These are phyloP conservation scores for Skeletonema marinoi DNA, from an alignment of 108 stramenopile genomes.

Conservation along the genomic window DNA sequence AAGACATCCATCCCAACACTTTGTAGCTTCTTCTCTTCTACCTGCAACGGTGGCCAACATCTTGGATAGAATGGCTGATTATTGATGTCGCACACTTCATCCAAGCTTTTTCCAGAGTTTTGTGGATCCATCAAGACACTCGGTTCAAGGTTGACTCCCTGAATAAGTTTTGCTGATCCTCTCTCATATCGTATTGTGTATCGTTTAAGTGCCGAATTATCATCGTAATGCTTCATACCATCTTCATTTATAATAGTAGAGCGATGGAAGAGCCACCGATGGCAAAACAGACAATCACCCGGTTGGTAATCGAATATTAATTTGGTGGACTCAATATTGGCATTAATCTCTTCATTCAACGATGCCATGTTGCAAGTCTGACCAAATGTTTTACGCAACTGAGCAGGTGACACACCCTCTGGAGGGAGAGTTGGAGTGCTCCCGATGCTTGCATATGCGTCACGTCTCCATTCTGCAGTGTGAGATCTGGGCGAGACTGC, in stretches of 20 bases:
- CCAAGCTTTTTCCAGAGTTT: conserved; percentile 25
- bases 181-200: conserved; percentile 44
- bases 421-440: conserved; percentile 20
- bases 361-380: conserved; percentile 13
- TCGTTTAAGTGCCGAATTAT: conserved; percentile 16
- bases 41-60: conserved; percentile 10
- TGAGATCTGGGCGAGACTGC: conserved; percentile 31
- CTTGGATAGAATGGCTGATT: conserved; percentile 18
- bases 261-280: conserved; percentile 41
- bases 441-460: conserved; percentile 15
- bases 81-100: conserved; percentile 20
- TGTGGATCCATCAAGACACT: conserved; percentile 13
- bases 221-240: conserved; percentile 10
- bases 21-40: background rate
- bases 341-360: conserved; percentile 8
- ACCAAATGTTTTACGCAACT: background rate
- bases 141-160: conserved; percentile 19
- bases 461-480: conserved; percentile 8
- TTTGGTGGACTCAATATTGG: conserved; percentile 16
- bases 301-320: conserved; percentile 19
- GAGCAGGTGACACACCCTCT: background rate
- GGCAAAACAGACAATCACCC: conserved; percentile 38
- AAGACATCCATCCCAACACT: background rate
- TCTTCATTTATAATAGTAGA: conserved; percentile 19
- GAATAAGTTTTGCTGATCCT: conserved; percentile 27